Evolutionary conservation across 2,329 filamentous ascomycete species (phyloP).

Genomic region (Cytospora paraplurivora): DNA sequence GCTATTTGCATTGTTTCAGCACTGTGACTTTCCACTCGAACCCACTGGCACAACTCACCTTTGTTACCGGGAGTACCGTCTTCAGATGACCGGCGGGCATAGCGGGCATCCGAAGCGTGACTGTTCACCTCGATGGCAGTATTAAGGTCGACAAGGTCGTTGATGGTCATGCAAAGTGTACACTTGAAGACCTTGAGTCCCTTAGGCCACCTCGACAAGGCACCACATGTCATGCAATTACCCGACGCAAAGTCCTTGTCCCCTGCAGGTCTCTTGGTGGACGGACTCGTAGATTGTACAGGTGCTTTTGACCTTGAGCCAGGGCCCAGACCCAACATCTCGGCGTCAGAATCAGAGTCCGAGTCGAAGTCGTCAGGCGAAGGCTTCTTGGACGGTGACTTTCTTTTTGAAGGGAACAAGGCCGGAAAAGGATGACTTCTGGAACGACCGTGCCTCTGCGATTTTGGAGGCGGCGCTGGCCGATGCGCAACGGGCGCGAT

Average conservation of each 20-base stretch:
- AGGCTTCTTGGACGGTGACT: conserved; percentile 47
- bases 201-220: conserved; percentile 76
- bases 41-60: conserved; percentile 16
- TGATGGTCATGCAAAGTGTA: conserved; percentile 81
- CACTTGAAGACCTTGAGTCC: conserved; percentile 76
- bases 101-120: conserved; percentile 6
- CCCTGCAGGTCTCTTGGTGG: conserved; percentile 32
- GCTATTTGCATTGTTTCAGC: conserved; percentile 18
- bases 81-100: conserved; percentile 21
- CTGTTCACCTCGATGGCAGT: conserved; percentile 18
- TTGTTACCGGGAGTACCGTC: conserved; percentile 29
- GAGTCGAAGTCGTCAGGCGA: conserved; percentile 40
- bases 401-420: conserved; percentile 64
- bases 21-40: neutral
- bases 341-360: conserved; percentile 47
- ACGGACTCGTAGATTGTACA: conserved; percentile 10
- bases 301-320: conserved; percentile 40
- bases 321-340: conserved; percentile 31
- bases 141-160: conserved; percentile 60
- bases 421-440: conserved; percentile 80
- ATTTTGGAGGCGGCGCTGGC: conserved; percentile 28
- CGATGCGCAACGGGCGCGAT: conserved; percentile 37
- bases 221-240: conserved; percentile 84
- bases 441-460: conserved; percentile 59
- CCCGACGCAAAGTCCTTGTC: conserved; percentile 66